Evolutionary conservation across 2,329 filamentous ascomycete species (phyloP).

Genomic region (Leptographium flavum): DNA sequence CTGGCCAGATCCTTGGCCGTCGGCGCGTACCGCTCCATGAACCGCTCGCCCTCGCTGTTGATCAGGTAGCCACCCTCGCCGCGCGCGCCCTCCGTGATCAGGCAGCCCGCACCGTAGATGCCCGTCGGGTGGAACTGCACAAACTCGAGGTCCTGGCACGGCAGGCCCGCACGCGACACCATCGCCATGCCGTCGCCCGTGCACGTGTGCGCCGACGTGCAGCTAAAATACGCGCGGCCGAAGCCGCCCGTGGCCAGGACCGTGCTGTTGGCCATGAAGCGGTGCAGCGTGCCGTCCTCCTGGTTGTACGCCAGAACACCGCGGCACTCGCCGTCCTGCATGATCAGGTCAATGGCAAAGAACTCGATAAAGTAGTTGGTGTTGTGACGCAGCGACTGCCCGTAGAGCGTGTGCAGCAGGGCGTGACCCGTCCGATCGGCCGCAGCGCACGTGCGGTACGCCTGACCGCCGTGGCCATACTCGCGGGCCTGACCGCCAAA

Average conservation of each 20-base stretch:
- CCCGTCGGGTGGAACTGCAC: constrained; percentile 98
- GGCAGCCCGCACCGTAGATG: constrained; percentile 94
- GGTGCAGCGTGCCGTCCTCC: constrained; percentile 93
- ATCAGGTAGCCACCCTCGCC: constrained; percentile 96
- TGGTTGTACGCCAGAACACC: constrained; percentile 97
- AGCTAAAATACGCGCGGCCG: constrained; percentile 95
- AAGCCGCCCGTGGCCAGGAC: constrained; percentile 95
- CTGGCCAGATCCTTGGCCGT: constrained; percentile 96
- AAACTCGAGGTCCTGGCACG: constrained; percentile 98
- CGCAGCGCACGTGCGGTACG: constrained; percentile 91
- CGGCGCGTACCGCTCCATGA: constrained; percentile 97
- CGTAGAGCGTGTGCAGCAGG: constrained; percentile 95
- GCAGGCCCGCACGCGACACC: constrained; percentile 92
- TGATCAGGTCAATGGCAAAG: constrained; percentile 92
- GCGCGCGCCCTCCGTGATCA: constrained; percentile 96
- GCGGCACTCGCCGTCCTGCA: constrained; percentile 93
- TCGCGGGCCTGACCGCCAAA: constrained; percentile 96
- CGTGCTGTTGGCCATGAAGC: constrained; percentile 93
- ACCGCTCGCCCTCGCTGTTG: constrained; percentile 95
- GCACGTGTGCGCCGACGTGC: constrained; percentile 95
- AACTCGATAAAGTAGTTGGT: constrained; percentile 99
- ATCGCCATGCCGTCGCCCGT: constrained; percentile 99
- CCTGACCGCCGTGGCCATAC: constrained; percentile 92
- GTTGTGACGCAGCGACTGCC: constrained; percentile 91
- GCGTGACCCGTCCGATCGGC: constrained; percentile 96